phyloP scores from a whole-genome alignment of 73 alveolate genomes.

The Chromera velia region DNA sequence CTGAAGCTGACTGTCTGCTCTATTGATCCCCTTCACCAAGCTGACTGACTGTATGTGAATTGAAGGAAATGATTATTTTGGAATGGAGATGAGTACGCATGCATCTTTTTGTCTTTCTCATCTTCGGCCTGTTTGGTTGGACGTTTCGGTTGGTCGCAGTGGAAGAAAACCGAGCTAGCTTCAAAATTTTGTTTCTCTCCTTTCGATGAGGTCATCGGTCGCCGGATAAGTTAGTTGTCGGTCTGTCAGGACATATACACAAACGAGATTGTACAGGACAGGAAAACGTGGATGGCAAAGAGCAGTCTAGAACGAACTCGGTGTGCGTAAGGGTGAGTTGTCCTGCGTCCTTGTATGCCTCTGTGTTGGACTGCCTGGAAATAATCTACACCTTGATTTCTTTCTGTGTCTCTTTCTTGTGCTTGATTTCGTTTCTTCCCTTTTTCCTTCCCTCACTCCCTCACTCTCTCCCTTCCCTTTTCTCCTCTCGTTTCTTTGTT shows the following conservation, averaged over 20 bases:
- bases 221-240: neutral
- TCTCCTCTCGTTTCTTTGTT: too few species aligned
- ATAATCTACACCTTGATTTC: neutral
- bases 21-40: neutral
- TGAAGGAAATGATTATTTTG: neutral
- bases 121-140: neutral
- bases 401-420: neutral
- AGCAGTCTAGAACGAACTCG: too few species aligned
- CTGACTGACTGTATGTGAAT: too few species aligned
- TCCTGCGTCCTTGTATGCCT: neutral
- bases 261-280: neutral
- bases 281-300: neutral
- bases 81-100: neutral
- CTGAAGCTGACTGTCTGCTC: neutral
- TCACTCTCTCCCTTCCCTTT: too few species aligned
- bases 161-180: neutral
- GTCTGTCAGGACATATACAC: neutral
- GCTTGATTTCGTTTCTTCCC: too few species aligned
- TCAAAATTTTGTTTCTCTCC: neutral
- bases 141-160: neutral
- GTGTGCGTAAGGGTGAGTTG: neutral
- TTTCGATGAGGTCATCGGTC: neutral
- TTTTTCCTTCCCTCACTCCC: too few species aligned
- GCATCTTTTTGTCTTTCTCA: neutral
- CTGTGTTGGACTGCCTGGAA: neutral